Evolutionary conservation across 441 rosid genomes (phyloP), one percentile per base, ranked within the genome.

Genomic region (Theobroma grandiflorum): DNA sequence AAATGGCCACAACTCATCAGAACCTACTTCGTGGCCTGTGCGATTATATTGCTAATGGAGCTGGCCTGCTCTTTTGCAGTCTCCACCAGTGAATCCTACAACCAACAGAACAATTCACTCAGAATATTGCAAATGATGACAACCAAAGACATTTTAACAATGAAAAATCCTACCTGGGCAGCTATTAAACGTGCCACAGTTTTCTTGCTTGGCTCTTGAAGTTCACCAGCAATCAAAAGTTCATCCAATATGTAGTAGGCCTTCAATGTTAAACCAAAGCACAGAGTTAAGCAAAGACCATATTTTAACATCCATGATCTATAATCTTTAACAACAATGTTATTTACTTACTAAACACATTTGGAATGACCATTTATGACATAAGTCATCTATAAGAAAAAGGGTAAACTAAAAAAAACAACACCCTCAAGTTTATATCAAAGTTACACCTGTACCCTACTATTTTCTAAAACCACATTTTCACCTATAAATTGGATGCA

Each of bases 121-220:
- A 65, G 59, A 14, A 85, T 65, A 14, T 15, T 20, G 8, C 31
- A 77, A 82, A 63, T 68, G 75, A 35, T 38, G 8, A 69, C 16
- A 53, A 70, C 35, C 4, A 47, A 18, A 35, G 33, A 35, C 4
- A 37, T 2, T 35, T 52, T 37, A 40, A 72, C 18, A 33, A 82
- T 31, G 43, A 62, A 62, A 85, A 74, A 58, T 22, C 58, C 79
- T 62, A 95, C 99, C 96, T 94, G 98, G 1, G 97, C 96, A 80
- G 96, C 91, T 52, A 95, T 92, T 75, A 94, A 84, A 85, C 95
- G 89, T 16, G 98, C 96, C 53, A 95, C 90, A 26, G 94, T 94
- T 85, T 94, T 97, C 95, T 97, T 95, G 95, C 99, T 97, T 0
- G 99, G 82, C 83, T 95, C 99, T 87, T 97, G 99, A 82, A 97